These are phyloP conservation scores for Cercophora scortea DNA, from an alignment of 495 filamentous ascomycete genomes.

Conservation along the genomic window DNA sequence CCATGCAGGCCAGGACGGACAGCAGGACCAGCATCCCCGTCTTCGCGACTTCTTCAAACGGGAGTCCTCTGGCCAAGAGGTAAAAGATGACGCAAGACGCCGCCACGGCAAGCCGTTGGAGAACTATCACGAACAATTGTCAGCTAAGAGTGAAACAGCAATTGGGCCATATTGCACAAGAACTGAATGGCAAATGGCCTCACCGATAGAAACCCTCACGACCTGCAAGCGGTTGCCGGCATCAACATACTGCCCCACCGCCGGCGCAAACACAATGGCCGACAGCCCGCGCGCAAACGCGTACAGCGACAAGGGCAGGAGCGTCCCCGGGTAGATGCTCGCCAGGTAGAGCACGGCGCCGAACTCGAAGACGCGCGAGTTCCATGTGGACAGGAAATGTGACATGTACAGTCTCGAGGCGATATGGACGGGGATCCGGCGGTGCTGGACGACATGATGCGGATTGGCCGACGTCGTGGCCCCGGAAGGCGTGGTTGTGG, in stretches of 20 bases:
- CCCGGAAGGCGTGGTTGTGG: too few species aligned
- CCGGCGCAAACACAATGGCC: slow-evolving; percentile 19
- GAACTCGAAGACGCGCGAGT: slow-evolving; percentile 62
- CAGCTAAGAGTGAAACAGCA: not conserved
- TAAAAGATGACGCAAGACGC: too few species aligned
- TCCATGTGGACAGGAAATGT: slow-evolving; percentile 64
- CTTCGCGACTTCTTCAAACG: too few species aligned
- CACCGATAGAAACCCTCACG: slow-evolving; percentile 23
- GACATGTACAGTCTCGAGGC: slow-evolving; percentile 23
- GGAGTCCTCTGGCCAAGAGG: too few species aligned
- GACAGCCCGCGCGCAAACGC: slow-evolving; percentile 19
- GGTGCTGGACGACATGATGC: too few species aligned
- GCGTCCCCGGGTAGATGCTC: slow-evolving; percentile 45
- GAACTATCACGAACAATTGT: not conserved
- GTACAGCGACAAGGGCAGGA: slow-evolving; percentile 38
- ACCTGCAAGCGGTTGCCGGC: slow-evolving; percentile 17
- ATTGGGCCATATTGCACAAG: too few species aligned
- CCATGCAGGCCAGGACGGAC: slow-evolving; percentile 41
- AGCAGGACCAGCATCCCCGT: too few species aligned
- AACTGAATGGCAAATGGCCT: slow-evolving; percentile 4
- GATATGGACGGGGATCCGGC: not conserved
- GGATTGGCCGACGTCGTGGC: too few species aligned
- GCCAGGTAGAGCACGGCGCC: slow-evolving; percentile 56
- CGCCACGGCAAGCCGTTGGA: too few species aligned
- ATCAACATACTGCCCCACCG: slow-evolving; percentile 22